Evolutionary conservation across 2,329 filamentous ascomycete species (phyloP).

Genomic region (Trichoderma arundinaceum): DNA sequence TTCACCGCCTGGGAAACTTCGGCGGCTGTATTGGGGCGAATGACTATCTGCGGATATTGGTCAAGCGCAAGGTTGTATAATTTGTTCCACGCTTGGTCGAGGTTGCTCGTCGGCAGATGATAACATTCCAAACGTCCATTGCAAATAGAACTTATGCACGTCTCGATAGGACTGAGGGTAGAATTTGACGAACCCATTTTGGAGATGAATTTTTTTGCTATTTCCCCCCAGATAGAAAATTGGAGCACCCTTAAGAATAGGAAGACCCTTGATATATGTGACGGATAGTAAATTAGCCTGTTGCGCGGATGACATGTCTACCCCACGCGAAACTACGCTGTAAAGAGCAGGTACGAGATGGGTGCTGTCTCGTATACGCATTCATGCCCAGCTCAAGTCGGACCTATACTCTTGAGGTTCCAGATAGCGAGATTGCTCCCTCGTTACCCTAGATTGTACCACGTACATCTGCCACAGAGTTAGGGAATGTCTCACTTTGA

Average conservation of each 20-base stretch:
- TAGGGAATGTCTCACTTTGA: background rate
- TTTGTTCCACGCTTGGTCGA: slow-evolving; percentile 51
- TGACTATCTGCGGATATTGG: slow-evolving; percentile 60
- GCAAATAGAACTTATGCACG: slow-evolving; percentile 56
- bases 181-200: slow-evolving; percentile 38
- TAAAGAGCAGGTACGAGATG: background rate
- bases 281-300: background rate
- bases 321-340: slow-evolving; percentile 1
- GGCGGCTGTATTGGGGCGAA: slow-evolving; percentile 57
- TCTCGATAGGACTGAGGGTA: slow-evolving; percentile 48
- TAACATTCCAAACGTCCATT: slow-evolving; percentile 50
- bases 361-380: background rate
- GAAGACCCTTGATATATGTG: background rate
- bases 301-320: background rate
- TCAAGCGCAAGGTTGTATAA: slow-evolving; percentile 59
- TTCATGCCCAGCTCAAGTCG: background rate
- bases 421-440: slow-evolving; percentile 3
- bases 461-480: background rate
- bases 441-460: background rate
- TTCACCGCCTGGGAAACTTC: slow-evolving; percentile 63
- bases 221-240: background rate
- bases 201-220: background rate
- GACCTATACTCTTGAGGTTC: background rate
- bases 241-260: background rate
- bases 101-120: background rate